A percentile compares a stretch with the other conserved stretches of the same genome.
Conservation (phyloP, 345 rosid genomes). For the Arabis alpina region DNA sequence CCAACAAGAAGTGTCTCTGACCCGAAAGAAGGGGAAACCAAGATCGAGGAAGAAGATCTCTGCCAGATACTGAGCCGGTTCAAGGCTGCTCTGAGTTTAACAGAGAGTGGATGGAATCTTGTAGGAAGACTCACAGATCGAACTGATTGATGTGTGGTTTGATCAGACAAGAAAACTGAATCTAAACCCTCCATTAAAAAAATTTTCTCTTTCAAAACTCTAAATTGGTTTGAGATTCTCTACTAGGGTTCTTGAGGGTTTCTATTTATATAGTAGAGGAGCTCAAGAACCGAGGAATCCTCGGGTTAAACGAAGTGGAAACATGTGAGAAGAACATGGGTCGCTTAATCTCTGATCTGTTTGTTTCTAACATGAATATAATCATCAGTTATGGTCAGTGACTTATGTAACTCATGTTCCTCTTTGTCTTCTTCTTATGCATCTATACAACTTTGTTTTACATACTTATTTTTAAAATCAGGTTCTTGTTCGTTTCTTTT, state of each 20-base stretch:
- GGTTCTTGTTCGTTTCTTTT: slow-evolving; percentile 26
- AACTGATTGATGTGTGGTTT: slow-evolving; percentile 38
- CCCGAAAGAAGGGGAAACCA: slow-evolving; percentile 31
- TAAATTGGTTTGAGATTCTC: slow-evolving; percentile 13
- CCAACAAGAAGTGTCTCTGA: slow-evolving; percentile 45
- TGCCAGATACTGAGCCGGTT: slow-evolving; percentile 43
- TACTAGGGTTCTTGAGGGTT: slow-evolving; percentile 23
- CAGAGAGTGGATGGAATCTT: slow-evolving; percentile 49
- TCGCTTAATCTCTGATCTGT: slow-evolving; percentile 30
- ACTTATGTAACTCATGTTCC: slow-evolving; percentile 33
- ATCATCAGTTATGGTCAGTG: slow-evolving; percentile 32
- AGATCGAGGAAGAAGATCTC: slow-evolving; percentile 36
- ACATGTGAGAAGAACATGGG: slow-evolving; percentile 41
- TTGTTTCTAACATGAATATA: slow-evolving; percentile 30
- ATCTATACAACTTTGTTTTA: slow-evolving; percentile 18
- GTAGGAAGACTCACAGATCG: slow-evolving; percentile 57
- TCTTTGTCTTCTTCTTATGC: slow-evolving; percentile 35
- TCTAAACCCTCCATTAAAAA: slow-evolving; percentile 16
- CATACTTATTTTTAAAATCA: neutral
- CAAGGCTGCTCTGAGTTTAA: slow-evolving; percentile 47
- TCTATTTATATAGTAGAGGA: slow-evolving; percentile 23
- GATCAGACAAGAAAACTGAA: neutral
- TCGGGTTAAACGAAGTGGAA: slow-evolving; percentile 11
- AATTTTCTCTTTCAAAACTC: neutral
- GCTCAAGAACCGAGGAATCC: slow-evolving; percentile 3